Base-by-base conservation (phyloP, 2,329 filamentous ascomycete genomes). In the Ceratocystis eucalypticola region DNA sequence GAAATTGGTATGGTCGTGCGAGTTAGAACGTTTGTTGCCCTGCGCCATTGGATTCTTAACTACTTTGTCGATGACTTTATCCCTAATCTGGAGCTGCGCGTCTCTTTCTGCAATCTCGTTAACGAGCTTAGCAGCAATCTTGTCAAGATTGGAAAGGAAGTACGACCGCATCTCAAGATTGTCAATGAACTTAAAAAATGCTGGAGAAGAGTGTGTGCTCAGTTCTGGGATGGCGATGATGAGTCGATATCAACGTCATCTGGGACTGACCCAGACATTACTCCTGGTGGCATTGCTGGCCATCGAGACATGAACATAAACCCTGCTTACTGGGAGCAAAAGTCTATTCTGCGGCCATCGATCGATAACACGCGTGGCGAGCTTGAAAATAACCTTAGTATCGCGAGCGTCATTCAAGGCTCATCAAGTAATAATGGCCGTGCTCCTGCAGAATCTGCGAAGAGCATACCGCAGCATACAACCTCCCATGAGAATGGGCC, bases 31-130 rank as follows among this genome's bases (percentile, higher is more conserved):
- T 99, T 97, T 77, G 94, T 96, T 30, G 94, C 94, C 6, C 81
- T 97, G 57, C 86, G 94, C 66, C 94, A 99, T 75, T 99, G 94
- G 94, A 92, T 97, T 67, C 77, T 99, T 69, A 99, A 99, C 74
- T 99, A 99, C 75, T 99, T 97, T 71, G 82, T 89, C 66, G 94
- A 99, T 73, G 94, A 99, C 73, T 99, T 96, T 74, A 84, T 95
- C 50, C 76, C 87, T 28, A 85, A 92, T 73, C 86, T 88, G 72
- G 79, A 83, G 57, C 79, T 97, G 41, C 86, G 93, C 7, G 78
- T 83, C 4, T 83, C 84, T 17, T 96, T 96, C 73, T 96, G 93
- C 75, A 80, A 85, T 41, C 80, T 91, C 7, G 80, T 96, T 67
- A 96, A 97, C 74, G 78, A 80, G 62, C 81, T 87, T 59, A 80